Percentiles rank a stretch among this genome's conserved stretches.
Conservation (phyloP, 306 rosid genomes). For the Myrica gale region DNA sequence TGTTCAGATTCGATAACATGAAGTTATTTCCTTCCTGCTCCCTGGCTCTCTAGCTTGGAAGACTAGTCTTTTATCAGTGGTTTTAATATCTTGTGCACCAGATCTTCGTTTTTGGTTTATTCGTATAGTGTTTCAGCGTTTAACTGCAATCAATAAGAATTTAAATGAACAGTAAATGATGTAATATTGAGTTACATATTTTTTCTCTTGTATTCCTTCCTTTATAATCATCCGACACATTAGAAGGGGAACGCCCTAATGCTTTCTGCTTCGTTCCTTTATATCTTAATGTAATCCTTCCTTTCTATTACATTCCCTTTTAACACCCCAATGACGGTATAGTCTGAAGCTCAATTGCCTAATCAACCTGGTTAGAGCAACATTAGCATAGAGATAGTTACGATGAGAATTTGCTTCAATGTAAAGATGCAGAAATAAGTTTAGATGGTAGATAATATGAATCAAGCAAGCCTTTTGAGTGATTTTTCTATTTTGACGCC, state of each 20-base stretch:
- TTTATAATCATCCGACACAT: background rate
- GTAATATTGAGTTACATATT: background rate
- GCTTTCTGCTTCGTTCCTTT: background rate
- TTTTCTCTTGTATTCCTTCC: background rate
- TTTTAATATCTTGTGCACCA: no score
- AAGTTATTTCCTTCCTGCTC: background rate
- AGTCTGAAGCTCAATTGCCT: background rate
- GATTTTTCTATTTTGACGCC: background rate
- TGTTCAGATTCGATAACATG: background rate
- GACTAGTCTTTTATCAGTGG: background rate
- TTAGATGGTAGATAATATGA: background rate
- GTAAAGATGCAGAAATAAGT: background rate
- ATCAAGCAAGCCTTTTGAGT: background rate
- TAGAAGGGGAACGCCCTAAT: background rate
- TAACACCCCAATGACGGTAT: background rate
- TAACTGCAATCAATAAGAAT: background rate
- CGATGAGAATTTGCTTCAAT: background rate
- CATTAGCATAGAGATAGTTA: background rate
- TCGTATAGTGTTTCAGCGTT: background rate
- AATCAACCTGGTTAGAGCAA: constrained; percentile 1
- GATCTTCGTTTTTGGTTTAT: background rate
- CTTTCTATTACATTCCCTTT: background rate
- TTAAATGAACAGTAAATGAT: background rate
- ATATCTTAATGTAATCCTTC: background rate
- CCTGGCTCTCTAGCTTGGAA: background rate